Evolutionary conservation across 2,329 filamentous ascomycete genomes (phyloP).

Genomic region (Plectosphaerella plurivora): DNA sequence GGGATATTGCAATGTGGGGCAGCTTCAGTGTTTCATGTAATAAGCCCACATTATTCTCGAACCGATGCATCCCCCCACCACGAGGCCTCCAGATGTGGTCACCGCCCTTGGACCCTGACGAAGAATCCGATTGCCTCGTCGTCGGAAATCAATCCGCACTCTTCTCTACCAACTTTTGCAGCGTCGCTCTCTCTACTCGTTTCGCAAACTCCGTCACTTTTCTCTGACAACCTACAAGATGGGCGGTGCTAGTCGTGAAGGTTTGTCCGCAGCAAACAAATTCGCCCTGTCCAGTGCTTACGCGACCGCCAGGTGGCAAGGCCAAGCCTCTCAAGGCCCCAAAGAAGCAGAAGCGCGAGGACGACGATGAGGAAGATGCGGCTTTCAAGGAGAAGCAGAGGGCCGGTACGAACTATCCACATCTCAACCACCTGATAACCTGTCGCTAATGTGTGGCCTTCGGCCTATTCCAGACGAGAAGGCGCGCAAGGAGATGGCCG

Average conservation of each 20-base stretch:
- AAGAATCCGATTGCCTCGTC: too few species aligned
- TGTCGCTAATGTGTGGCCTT: background rate
- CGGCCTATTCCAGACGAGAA: slow-evolving; percentile 59
- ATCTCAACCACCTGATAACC: background rate
- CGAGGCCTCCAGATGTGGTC: too few species aligned
- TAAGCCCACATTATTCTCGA: too few species aligned
- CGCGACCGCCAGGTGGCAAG: slow-evolving; percentile 62
- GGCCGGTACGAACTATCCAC: slow-evolving; percentile 54
- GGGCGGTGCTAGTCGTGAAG: slow-evolving; percentile 35
- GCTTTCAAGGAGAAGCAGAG: slow-evolving; percentile 80
- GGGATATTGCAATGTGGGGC: too few species aligned
- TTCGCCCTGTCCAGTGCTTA: background rate
- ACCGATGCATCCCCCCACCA: too few species aligned
- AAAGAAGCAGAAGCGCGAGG: slow-evolving; percentile 78
- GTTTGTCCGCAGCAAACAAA: slow-evolving; percentile 14
- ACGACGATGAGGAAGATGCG: slow-evolving; percentile 76
- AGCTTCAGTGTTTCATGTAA: too few species aligned
- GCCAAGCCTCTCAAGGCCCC: slow-evolving; percentile 80
- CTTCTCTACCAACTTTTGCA: background rate
- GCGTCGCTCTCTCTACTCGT: background rate
- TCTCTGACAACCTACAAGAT: slow-evolving; percentile 18
- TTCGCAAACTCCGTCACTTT: slow-evolving; percentile 6
- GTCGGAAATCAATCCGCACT: background rate
- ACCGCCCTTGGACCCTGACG: too few species aligned
- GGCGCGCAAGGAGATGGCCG: slow-evolving; percentile 78